Evolutionary conservation across 1,284 basidiomycete species (phyloP).

Genomic region (Coniferiporia weirii): DNA sequence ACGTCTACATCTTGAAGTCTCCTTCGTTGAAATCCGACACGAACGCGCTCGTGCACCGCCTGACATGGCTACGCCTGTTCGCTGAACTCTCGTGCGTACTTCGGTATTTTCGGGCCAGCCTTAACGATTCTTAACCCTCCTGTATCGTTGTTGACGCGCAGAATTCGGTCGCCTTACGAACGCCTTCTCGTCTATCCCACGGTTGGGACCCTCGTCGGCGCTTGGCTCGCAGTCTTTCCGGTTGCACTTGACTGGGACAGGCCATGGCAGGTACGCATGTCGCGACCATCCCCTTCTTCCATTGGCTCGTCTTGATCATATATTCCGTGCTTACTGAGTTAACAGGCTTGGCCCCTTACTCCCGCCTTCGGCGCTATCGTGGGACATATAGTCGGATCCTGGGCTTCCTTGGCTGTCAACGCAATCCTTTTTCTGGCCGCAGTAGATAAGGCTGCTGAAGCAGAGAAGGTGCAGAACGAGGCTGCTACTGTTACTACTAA

Average conservation of each 20-base stretch:
- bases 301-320: background rate
- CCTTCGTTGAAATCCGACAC: slow-evolving; percentile 45
- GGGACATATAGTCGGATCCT: slow-evolving; percentile 63
- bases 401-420: slow-evolving; percentile 49
- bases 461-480: background rate
- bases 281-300: background rate
- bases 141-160: slow-evolving; percentile 26
- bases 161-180: slow-evolving; percentile 64
- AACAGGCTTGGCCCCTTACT: slow-evolving; percentile 75
- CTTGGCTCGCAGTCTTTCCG: slow-evolving; percentile 77
- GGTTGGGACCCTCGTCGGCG: slow-evolving; percentile 66
- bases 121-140: background rate
- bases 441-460: slow-evolving; percentile 23
- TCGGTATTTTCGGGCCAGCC: background rate
- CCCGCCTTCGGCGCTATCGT: slow-evolving; percentile 62
- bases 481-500: background rate
- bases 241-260: slow-evolving; percentile 93
- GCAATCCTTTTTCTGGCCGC: slow-evolving; percentile 40
- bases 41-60: slow-evolving; percentile 39
- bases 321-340: background rate
- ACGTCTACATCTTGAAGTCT: slow-evolving; percentile 66
- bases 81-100: slow-evolving; percentile 68
- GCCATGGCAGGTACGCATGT: slow-evolving; percentile 77
- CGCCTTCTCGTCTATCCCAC: slow-evolving; percentile 75
- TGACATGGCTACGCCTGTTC: slow-evolving; percentile 74